Base-by-base conservation (phyloP, 306 rosid genomes). In the Vigna radiata region DNA sequence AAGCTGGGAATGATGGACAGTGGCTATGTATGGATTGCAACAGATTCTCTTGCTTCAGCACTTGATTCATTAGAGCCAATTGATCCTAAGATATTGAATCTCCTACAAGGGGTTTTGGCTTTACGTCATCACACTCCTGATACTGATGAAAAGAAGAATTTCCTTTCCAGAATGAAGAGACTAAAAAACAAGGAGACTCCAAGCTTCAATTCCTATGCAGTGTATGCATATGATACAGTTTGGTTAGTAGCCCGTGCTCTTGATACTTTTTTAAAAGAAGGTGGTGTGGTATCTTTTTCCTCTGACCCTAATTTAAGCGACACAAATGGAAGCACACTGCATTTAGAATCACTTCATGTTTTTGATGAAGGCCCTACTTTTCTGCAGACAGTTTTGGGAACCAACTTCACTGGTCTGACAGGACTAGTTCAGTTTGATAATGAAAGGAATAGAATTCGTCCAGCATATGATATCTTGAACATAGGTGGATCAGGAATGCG, bases 21-120 rank as follows among this genome's bases (percentile, higher is more conserved):
- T 43, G 92, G 90, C 70, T 95, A 91, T 70, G 98, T 92, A 13
- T 95, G 99, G 99, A 92, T 95, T 74, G 94, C 96, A 55, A 92
- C 97, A 36, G 97, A 92, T 83, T 91, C 97, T 96, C 98, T 95
- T 85, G 92, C 98, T 86, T 84, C 98, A 23, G 53, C 39, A 54
- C 81, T 92, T 21, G 99, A 95, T 90, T 88, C 99, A 14, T 39
- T 59, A 15, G 87, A 79, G 29, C 46, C 72, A 14, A 80, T 85
- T 70, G 83, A 77, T 60, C 73, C 87, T 3, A 76, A 84, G 44
- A 82, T 46, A 16, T 71, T 89, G 88, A 86, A 76, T 79, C 87
- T 87, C 44, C 52, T 95, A 55, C 97, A 92, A 84, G 99, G 99
- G 13, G 96, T 92, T 67, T 83, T 95, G 58, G 94, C 93, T 77